Evolutionary conservation across 106 monocot species (phyloP).

Genomic region (Dendrobium officinale): DNA sequence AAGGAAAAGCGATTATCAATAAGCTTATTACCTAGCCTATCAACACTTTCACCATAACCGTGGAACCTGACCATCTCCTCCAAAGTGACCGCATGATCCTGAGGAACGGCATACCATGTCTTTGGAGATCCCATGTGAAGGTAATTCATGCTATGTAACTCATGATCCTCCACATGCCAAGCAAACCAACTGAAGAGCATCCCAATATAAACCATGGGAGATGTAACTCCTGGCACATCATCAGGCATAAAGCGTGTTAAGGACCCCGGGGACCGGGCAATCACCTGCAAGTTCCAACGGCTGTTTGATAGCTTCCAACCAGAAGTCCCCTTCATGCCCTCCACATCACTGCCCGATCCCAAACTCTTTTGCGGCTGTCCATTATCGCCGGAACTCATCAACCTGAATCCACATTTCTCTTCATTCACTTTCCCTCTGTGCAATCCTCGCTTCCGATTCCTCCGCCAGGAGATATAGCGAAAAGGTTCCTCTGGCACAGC

Average conservation of each 20-base stretch:
- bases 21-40: slow-evolving; percentile 43
- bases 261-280: slow-evolving; percentile 79
- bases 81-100: slow-evolving; percentile 45
- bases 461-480: slow-evolving; percentile 11
- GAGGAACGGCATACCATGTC: slow-evolving; percentile 96
- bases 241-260: slow-evolving; percentile 93
- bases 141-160: slow-evolving; percentile 94
- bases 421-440: slow-evolving; percentile 1
- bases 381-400: not conserved
- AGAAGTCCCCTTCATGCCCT: slow-evolving; percentile 29
- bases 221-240: slow-evolving; percentile 91
- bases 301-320: slow-evolving; percentile 81
- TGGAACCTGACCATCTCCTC: slow-evolving; percentile 70
- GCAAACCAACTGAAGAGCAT: slow-evolving; percentile 99
- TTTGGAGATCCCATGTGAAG: slow-evolving; percentile 86
- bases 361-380: not conserved
- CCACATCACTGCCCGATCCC: not conserved
- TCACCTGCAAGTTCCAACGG: slow-evolving; percentile 92
- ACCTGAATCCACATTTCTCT: slow-evolving; percentile 2
- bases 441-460: slow-evolving; percentile 26
- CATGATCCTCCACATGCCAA: slow-evolving; percentile 99
- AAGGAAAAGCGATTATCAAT: slow-evolving; percentile 8
- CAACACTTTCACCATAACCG: slow-evolving; percentile 70
- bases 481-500: slow-evolving; percentile 25
- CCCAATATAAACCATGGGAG: slow-evolving; percentile 95